Evolutionary conservation across 495 filamentous ascomycete genomes (phyloP), one percentile per base, ranked within the genome.

Genomic region (Aspergillus heteromorphus): DNA sequence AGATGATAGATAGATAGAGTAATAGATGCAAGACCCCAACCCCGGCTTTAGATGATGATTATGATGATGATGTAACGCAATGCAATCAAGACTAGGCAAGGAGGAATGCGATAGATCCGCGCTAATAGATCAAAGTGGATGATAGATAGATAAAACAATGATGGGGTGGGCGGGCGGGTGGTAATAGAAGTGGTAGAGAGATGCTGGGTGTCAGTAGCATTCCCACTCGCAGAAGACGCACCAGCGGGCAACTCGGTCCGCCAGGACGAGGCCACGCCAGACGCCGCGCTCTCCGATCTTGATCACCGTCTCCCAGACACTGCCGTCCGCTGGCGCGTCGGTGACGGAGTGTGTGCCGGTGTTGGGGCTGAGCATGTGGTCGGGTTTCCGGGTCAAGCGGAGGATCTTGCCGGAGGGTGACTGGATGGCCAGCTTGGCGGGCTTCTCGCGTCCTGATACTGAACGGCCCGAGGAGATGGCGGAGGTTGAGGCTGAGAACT

Each of bases 191-290:
- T 17, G 36, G 36, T 10, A 43, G 40, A 1, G 40, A 20, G 20
- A 6, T 21, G 5, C 9, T 31, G 49, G 48, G 40, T 23, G 23
- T 48, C 50, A 86, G 48, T 79, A 70, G 69, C 83, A 84, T 56
- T 89, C 83, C 93, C 93, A 99, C 74, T 99, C 93, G 23, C 87
- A 92, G 75, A 96, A 99, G 19, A 99, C 93, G 72, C 95, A 97
- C 93, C 93, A 99, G 56, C 93, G 78, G 8, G 92, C 95, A 56
- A 88, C 97, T 50, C 93, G 81, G 76, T 99, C 93, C 11, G 93
- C 93, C 17, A 99, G 78, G 56, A 99, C 93, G 49, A 99, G 71
- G 0, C 90, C 95, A 55, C 93, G 83, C 93, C 93, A 98, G 21
- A 86, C 80, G 0, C 93, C 93, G 23, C 85, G 78, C 65, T 98